These are phyloP conservation scores for Erodium maritimum DNA, from an alignment of 345 rosid genomes.

Conservation along the genomic window DNA sequence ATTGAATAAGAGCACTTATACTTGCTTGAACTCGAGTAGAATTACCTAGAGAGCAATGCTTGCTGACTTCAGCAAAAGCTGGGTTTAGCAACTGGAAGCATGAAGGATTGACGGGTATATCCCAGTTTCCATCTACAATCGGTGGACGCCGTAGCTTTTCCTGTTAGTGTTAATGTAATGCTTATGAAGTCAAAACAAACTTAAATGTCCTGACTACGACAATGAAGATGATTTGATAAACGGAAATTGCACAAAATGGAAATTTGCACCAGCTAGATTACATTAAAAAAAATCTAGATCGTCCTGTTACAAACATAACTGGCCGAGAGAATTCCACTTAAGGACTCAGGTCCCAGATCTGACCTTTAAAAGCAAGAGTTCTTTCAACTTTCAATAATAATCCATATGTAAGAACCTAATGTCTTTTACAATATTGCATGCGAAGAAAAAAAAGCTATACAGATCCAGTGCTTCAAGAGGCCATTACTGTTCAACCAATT, in stretches of 20 bases:
- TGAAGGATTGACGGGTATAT: conserved; percentile 18
- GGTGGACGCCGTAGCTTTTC: conserved; percentile 10
- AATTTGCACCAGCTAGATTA: too few relatives aligned
- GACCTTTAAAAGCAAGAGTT: too few relatives aligned
- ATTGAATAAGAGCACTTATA: conserved; percentile 1
- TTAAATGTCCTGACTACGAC: not conserved
- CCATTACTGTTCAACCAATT: not conserved
- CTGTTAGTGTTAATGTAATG: conserved; percentile 7
- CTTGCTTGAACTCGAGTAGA: not conserved
- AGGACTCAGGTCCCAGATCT: too few relatives aligned
- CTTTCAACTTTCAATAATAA: too few relatives aligned
- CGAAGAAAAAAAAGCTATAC: not conserved
- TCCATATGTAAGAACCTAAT: too few relatives aligned
- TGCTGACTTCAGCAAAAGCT: conserved; percentile 23
- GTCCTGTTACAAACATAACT: too few relatives aligned
- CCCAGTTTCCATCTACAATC: conserved; percentile 19
- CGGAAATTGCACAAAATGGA: too few relatives aligned
- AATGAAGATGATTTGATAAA: not conserved
- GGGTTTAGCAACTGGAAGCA: conserved; percentile 29
- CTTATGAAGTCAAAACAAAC: not conserved
- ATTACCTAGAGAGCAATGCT: conserved; percentile 31
- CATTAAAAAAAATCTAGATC: too few relatives aligned
- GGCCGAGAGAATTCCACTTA: too few relatives aligned
- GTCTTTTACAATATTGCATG: too few relatives aligned
- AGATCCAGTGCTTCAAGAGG: not conserved